Percentiles rank a stretch among this genome's conserved stretches.
Conservation (phyloP, 257 asterid species). For the Nicotiana noctiflora region DNA sequence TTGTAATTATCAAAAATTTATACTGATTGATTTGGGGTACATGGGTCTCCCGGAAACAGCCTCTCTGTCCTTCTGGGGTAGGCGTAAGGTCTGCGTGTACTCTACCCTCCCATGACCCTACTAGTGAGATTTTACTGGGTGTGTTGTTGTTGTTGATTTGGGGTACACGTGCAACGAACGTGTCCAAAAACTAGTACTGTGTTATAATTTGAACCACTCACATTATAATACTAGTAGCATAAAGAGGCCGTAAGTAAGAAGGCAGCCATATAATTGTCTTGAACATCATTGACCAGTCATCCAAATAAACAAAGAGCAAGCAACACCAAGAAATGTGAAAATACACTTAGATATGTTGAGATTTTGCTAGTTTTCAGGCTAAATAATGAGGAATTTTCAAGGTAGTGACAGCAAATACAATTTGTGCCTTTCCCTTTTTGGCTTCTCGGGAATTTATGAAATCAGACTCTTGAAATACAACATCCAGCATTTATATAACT, state of each 20-base stretch:
- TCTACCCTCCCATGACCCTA: too few species aligned
- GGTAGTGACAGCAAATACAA: background rate
- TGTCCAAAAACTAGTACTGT: too few species aligned
- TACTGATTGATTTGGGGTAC: too few species aligned
- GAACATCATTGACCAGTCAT: background rate
- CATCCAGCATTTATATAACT: background rate
- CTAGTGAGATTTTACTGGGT: too few species aligned
- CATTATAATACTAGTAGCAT: slow-evolving; percentile 6
- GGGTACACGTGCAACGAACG: too few species aligned
- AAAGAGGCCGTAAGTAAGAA: slow-evolving; percentile 1
- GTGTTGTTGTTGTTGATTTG: too few species aligned
- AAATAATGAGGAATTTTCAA: background rate
- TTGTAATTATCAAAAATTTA: too few species aligned
- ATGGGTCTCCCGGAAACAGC: too few species aligned
- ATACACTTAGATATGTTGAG: background rate
- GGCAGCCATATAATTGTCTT: background rate
- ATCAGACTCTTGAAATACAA: background rate
- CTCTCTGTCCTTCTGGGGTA: too few species aligned
- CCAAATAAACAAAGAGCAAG: background rate
- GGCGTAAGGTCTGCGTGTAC: too few species aligned
- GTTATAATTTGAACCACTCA: background rate
- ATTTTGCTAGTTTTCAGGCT: slow-evolving; percentile 1
- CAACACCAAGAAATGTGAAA: background rate
- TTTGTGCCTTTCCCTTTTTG: background rate
- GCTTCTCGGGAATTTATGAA: background rate